phyloP scores from a whole-genome alignment of 306 rosid genomes.

The Hippophae gyantsensis region DNA sequence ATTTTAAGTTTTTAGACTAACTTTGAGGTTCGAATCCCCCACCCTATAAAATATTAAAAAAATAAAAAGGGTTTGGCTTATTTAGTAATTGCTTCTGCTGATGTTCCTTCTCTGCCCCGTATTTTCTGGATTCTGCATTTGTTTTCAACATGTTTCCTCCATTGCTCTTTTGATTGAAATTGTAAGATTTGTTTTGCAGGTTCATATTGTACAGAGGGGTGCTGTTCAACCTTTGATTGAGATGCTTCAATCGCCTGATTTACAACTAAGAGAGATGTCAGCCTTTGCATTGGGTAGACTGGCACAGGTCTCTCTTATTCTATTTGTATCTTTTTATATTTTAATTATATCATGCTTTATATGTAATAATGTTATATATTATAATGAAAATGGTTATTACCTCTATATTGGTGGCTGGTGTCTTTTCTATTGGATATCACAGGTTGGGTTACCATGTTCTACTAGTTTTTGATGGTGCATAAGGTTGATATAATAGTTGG shows the following conservation, averaged over 20 bases:
- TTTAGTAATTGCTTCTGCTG: too few species aligned
- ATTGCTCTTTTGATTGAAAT: slow-evolving; percentile 4
- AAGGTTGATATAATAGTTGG: too few species aligned
- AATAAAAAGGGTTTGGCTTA: too few species aligned
- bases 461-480: too few species aligned
- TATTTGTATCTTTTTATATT: background rate
- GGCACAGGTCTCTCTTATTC: slow-evolving; percentile 61
- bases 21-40: too few species aligned
- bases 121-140: slow-evolving; percentile 10
- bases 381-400: too few species aligned
- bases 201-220: slow-evolving; percentile 96
- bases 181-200: slow-evolving; percentile 34
- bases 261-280: slow-evolving; percentile 93
- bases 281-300: slow-evolving; percentile 98
- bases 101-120: background rate
- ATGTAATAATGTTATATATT: background rate
- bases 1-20: too few species aligned
- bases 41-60: too few species aligned
- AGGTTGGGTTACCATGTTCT: too few species aligned
- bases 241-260: slow-evolving; percentile 94
- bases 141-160: background rate
- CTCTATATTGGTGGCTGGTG: too few species aligned
- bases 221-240: slow-evolving; percentile 94
- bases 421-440: too few species aligned
- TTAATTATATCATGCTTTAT: slow-evolving; percentile 6